Evolutionary conservation across 768 basidiomycete species (phyloP), one percentile per base, ranked within the genome.

Genomic region (Auriculariales sp.): DNA sequence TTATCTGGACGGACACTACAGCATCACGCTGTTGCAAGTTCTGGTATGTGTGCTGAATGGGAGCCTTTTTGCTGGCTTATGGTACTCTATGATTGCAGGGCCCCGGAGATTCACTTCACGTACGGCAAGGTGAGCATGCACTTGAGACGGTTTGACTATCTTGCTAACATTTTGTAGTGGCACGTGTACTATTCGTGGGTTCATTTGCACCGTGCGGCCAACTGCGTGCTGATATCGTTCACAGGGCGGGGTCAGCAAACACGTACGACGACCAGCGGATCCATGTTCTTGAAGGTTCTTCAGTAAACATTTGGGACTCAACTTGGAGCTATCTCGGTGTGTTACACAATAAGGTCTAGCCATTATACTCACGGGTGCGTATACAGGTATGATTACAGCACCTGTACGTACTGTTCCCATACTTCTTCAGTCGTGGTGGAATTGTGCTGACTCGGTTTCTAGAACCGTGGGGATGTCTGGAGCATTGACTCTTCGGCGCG

Each of bases 11-110:
- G 3, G 51, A 52, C 17, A 52, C 19, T 33, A 49, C 51, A 7
- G 31, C 51, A 14, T 33, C 46, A 7, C 46, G 51, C 31, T 52
- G 51, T 28, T 52, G 51, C 47, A 52, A 52, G 17, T 5, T 52
- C 9, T 52, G 51, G n/a, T n/a, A n/a, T n/a, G n/a, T n/a, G n/a
- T n/a, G n/a, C n/a, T n/a, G n/a, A n/a, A n/a, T n/a, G n/a, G n/a
- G n/a, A n/a, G n/a, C n/a, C n/a, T n/a, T n/a, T n/a, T n/a, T n/a
- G n/a, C n/a, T n/a, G n/a, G n/a, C n/a, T n/a, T n/a, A n/a, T n/a
- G n/a, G n/a, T n/a, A n/a, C n/a, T n/a, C n/a, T n/a, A n/a, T n/a
- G n/a, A n/a, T n/a, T n/a, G n/a, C n/a, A n/a, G n/a, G 50, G 50
- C 50, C 10, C 50, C 50, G 22, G 50, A 51, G 28, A 51, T 51